Evolutionary conservation across 805 yeast species (phyloP), one percentile per base, ranked within the genome.

Genomic region (Monosporozyma servazzii): DNA sequence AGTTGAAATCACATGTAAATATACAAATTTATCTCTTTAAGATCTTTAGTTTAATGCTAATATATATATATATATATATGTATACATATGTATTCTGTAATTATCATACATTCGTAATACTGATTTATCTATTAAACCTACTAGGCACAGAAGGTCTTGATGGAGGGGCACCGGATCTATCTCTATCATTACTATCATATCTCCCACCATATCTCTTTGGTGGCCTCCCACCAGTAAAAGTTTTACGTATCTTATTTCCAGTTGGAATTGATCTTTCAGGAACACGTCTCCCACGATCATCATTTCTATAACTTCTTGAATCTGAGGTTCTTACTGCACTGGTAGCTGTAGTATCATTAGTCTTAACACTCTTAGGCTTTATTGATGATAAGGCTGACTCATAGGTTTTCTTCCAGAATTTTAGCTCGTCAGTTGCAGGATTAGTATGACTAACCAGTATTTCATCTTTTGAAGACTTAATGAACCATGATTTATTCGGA

Each of bases 401-500:
- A 23, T 31, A 31, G 15, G 33, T 23, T 15, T 21, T 9, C 36
- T 54, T 55, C 65, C 64, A 61, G 5, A 51, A 45, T 20, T 54
- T 45, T 9, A 57, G 18, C 10, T 51, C 51, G 50, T 59, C 59
- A 13, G 20, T 21, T 3, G 36, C 31, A n/a, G 20, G 15, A 30
- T 27, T 46, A 30, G 11, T 42, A 25, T 44, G 50, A 41, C 31
- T 55, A 8, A 53, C 46, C 23, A 65, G 45, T 1, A 54, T 48
- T 48, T 64, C 66, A 29, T 59, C 51, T 33, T 53, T 54, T 9
- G 56, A 54, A 3, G 61, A 55, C 1, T 56, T 30, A 9, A 64
- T 51, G 44, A 58, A 58, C 58, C 62, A 59, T 9, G 58, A 50
- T 30, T 51, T 58, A 40, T 58, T 58, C 13, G 68, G 68, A 49